Percentiles rank a stretch among this genome's conserved stretches.
Evolutionary conservation across 129 eudicot genomes (phyloP).

Genomic region (Flaveria bidentis): DNA sequence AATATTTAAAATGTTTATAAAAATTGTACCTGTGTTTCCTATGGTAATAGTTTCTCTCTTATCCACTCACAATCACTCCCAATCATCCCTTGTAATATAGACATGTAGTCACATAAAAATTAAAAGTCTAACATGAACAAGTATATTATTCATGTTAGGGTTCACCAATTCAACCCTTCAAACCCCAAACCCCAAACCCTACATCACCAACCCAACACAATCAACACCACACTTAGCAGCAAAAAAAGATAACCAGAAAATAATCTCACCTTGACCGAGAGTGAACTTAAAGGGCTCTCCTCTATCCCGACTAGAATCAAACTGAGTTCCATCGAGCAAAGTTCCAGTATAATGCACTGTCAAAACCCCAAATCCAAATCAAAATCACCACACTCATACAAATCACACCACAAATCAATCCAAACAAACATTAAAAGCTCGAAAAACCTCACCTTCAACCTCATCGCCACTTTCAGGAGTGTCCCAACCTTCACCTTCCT

Average conservation of each 20-base stretch:
- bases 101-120: too few species aligned
- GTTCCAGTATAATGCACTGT: constrained; percentile 96
- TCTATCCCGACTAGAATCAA: constrained; percentile 89
- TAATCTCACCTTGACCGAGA: constrained; percentile 77
- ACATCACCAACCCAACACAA: too few species aligned
- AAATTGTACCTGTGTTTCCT: too few species aligned
- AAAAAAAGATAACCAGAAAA: background rate
- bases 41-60: too few species aligned
- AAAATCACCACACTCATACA: background rate
- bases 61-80: too few species aligned
- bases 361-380: background rate
- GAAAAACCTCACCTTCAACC: constrained; percentile 52
- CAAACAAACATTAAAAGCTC: background rate
- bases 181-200: too few species aligned
- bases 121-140: too few species aligned
- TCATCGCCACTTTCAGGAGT: constrained; percentile 79
- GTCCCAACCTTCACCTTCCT: constrained; percentile 80
- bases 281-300: constrained; percentile 83
- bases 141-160: too few species aligned
- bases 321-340: constrained; percentile 79
- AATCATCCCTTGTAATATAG: too few species aligned
- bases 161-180: too few species aligned
- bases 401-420: background rate
- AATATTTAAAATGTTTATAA: too few species aligned
- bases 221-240: too few species aligned